Conservation (phyloP, 2,329 filamentous ascomycete genomes). For the Fusarium chuoi region DNA sequence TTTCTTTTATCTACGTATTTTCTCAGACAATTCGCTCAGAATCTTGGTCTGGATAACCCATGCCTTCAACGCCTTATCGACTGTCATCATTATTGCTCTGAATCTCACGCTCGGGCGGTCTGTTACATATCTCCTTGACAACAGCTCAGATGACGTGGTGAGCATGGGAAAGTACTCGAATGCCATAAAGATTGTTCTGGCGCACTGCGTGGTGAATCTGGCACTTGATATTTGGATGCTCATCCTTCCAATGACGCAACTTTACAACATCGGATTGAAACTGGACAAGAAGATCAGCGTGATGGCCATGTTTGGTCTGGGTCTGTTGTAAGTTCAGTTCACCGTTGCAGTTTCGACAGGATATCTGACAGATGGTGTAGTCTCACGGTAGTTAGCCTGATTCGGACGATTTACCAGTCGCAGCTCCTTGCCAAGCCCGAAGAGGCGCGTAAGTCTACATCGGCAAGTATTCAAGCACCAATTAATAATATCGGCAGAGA, state of each 20-base stretch:
- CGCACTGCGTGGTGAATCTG: neutral
- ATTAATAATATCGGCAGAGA: neutral
- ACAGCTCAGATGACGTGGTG: accelerated
- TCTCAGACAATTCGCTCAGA: neutral
- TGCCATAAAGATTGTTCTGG: accelerated
- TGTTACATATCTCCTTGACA: neutral
- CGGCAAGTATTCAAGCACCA: no score
- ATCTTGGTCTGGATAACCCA: neutral
- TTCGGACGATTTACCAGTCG: accelerated
- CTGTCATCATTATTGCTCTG: neutral
- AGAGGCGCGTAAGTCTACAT: neutral
- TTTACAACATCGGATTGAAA: neutral
- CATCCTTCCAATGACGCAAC: constrained; percentile 12
- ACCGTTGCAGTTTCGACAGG: no score
- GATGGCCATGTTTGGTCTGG: constrained; percentile 7
- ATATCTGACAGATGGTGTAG: neutral
- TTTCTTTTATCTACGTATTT: constrained; percentile 5
- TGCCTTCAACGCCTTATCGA: neutral
- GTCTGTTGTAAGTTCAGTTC: neutral
- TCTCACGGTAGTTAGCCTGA: neutral
- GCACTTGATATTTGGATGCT: constrained; percentile 20
- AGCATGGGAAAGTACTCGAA: neutral
- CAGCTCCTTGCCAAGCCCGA: accelerated
- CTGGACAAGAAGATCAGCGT: neutral
- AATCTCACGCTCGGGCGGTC: neutral